These are phyloP conservation scores for Talaromyces adpressus DNA, from an alignment of 495 filamentous ascomycete species.

Conservation along the genomic window DNA sequence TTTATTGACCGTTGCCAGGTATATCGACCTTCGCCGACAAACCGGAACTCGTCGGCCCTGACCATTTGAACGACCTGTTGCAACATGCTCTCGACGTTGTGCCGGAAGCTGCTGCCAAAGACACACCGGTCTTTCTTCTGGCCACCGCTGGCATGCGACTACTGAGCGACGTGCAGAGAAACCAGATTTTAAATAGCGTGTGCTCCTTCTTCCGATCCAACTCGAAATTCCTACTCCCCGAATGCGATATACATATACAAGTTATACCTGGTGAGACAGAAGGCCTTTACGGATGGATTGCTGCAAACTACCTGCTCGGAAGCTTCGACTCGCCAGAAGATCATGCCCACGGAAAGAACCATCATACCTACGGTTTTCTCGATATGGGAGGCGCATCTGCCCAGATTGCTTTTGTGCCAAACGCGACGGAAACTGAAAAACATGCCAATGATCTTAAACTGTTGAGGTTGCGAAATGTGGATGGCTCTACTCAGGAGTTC, in stretches of 20 bases:
- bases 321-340: slow-evolving; percentile 76
- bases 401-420: slow-evolving; percentile 96
- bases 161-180: slow-evolving; percentile 64
- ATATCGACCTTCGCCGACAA: slow-evolving; percentile 83
- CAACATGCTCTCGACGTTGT: slow-evolving; percentile 79
- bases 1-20: slow-evolving; percentile 31
- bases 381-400: slow-evolving; percentile 98
- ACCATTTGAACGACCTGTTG: slow-evolving; percentile 72
- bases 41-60: slow-evolving; percentile 67
- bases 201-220: slow-evolving; percentile 76
- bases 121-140: slow-evolving; percentile 90
- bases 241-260: slow-evolving; percentile 86
- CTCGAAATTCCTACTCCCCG: slow-evolving; percentile 78
- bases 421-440: slow-evolving; percentile 80
- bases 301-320: slow-evolving; percentile 94
- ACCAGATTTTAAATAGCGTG: slow-evolving; percentile 64
- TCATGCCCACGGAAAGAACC: slow-evolving; percentile 74
- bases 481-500: slow-evolving; percentile 71
- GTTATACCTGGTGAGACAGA: slow-evolving; percentile 97
- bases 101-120: slow-evolving; percentile 66
- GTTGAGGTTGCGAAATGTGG: slow-evolving; percentile 72
- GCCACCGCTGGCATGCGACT: slow-evolving; percentile 97
- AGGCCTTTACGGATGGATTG: slow-evolving; percentile 97
- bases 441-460: slow-evolving; percentile 87
- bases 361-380: slow-evolving; percentile 94